A percentile compares a stretch with the other conserved stretches of the same genome.
phyloP scores from a whole-genome alignment of 345 rosid genomes.

The Citrus medica region DNA sequence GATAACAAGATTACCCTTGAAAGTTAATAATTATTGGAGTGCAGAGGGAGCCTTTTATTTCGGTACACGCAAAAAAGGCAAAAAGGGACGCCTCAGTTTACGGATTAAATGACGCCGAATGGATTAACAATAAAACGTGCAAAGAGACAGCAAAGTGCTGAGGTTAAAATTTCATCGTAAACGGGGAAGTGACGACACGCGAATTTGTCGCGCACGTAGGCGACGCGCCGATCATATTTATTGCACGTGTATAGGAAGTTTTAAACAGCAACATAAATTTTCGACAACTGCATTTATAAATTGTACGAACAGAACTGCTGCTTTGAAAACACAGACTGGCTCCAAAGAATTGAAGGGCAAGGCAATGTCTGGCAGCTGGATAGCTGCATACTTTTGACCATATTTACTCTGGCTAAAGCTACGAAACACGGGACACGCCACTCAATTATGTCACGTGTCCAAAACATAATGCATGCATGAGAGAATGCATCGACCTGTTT shows the following conservation, averaged over 20 bases:
- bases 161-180: not conserved
- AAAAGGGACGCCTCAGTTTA: not conserved
- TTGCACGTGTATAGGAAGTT: not conserved
- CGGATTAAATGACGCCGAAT: not conserved
- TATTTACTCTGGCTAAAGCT: not conserved
- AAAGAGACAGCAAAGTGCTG: not conserved
- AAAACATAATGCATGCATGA: too few relatives aligned
- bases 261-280: too few relatives aligned
- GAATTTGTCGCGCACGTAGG: conserved; percentile 4
- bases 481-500: not conserved
- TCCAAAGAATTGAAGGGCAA: not conserved
- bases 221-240: not conserved
- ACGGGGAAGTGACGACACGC: not conserved
- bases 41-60: too few relatives aligned
- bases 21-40: too few relatives aligned
- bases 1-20: too few relatives aligned
- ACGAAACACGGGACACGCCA: accelerated
- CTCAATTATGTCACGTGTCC: too few relatives aligned
- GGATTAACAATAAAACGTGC: not conserved
- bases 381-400: not conserved
- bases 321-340: not conserved
- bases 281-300: too few relatives aligned
- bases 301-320: not conserved
- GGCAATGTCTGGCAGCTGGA: not conserved
- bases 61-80: not conserved